phyloP scores from a whole-genome alignment of 148 eudicot species.

The Heliamphora exappendiculata region DNA sequence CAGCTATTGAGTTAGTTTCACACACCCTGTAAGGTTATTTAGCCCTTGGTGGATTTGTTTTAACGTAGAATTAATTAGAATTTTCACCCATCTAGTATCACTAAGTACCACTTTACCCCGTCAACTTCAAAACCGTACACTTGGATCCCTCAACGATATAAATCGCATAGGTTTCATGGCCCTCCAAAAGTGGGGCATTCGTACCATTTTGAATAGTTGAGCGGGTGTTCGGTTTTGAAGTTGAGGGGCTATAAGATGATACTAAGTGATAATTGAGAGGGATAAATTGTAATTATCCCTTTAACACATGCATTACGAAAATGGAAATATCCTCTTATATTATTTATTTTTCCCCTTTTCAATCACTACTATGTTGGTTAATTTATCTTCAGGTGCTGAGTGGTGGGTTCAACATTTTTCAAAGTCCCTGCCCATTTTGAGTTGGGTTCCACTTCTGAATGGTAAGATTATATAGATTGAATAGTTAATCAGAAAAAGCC shows the following conservation, averaged over 20 bases:
- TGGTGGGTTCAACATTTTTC: constrained; percentile 95
- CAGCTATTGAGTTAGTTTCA: not conserved
- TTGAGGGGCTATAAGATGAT: too few relatives aligned
- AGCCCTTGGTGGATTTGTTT: not conserved
- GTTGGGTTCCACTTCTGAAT: constrained; percentile 72
- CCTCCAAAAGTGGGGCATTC: too few relatives aligned
- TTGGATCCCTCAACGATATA: too few relatives aligned
- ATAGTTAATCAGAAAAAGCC: not conserved
- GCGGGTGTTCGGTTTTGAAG: too few relatives aligned
- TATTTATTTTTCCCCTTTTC: not conserved
- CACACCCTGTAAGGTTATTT: not conserved
- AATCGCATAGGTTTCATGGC: too few relatives aligned
- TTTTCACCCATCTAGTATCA: too few relatives aligned
- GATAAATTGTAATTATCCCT: too few relatives aligned
- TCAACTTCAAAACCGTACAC: too few relatives aligned
- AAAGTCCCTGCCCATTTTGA: constrained; percentile 64
- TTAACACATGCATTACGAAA: not conserved
- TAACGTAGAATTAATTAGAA: too few relatives aligned
- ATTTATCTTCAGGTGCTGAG: constrained; percentile 57
- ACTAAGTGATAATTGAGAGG: too few relatives aligned
- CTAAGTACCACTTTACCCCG: too few relatives aligned
- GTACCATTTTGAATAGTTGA: too few relatives aligned
- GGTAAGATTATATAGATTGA: constrained; percentile 31
- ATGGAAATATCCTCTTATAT: not conserved
- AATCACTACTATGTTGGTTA: not conserved